Percentiles rank a stretch among this genome's conserved stretches.
Evolutionary conservation across 2,329 filamentous ascomycete species (phyloP).

Genomic region (Mycocentrospora acerina): DNA sequence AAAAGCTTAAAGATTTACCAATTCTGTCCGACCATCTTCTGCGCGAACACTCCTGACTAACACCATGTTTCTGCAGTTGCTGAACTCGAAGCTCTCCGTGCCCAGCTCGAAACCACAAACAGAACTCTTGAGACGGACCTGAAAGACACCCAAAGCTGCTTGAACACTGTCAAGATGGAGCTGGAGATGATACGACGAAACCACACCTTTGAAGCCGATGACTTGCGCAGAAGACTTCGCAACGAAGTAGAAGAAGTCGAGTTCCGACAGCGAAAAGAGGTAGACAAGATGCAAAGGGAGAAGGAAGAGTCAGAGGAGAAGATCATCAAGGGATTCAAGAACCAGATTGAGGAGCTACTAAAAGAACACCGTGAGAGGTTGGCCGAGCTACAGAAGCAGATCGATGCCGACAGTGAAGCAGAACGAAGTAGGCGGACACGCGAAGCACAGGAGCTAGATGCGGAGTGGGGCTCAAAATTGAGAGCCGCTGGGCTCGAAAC

Average conservation of each 20-base stretch:
- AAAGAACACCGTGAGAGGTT: slow-evolving; percentile 69
- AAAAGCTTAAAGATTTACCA: background rate
- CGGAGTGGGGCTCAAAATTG: slow-evolving; percentile 55
- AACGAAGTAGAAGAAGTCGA: slow-evolving; percentile 59
- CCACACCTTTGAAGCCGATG: slow-evolving; percentile 55
- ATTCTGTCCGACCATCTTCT: too few species aligned
- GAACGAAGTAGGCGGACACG: slow-evolving; percentile 59
- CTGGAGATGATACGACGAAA: slow-evolving; percentile 56
- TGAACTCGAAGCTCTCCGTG: slow-evolving; percentile 58
- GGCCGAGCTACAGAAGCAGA: slow-evolving; percentile 62
- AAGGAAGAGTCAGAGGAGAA: slow-evolving; percentile 49
- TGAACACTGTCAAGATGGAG: slow-evolving; percentile 50
- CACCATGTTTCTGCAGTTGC: slow-evolving; percentile 45
- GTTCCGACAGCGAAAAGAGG: slow-evolving; percentile 57
- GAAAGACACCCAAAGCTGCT: slow-evolving; percentile 59
- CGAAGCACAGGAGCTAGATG: slow-evolving; percentile 67
- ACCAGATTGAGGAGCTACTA: slow-evolving; percentile 60
- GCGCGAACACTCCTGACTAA: slow-evolving; percentile 2
- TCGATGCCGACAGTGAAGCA: slow-evolving; percentile 67
- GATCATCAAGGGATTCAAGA: slow-evolving; percentile 46
- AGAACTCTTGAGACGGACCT: slow-evolving; percentile 66
- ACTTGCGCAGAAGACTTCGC: slow-evolving; percentile 55
- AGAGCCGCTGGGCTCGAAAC: slow-evolving; percentile 61
- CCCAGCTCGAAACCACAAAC: slow-evolving; percentile 55
- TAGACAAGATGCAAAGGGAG: slow-evolving; percentile 57